These are phyloP conservation scores for Trichoderma brevicompactum DNA, from an alignment of 2,329 filamentous ascomycete species.

Conservation along the genomic window DNA sequence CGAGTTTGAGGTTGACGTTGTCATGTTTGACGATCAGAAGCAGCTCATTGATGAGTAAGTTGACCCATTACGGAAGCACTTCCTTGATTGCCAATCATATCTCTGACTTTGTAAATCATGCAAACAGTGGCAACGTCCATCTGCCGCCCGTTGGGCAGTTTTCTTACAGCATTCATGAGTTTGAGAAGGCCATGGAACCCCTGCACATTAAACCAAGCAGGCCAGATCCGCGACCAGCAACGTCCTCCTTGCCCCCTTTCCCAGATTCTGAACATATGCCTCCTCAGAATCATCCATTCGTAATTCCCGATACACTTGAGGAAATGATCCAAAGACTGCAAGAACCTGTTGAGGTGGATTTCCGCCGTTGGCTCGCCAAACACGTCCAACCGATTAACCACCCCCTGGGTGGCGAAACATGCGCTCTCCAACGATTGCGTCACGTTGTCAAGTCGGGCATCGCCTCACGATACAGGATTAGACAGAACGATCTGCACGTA, in stretches of 20 bases:
- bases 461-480: constrained; percentile 69
- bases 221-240: constrained; percentile 56
- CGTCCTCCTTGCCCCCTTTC: constrained; percentile 59
- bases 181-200: constrained; percentile 59
- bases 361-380: constrained; percentile 53
- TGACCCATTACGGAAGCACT: background rate
- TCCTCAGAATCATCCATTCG: constrained; percentile 64
- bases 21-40: constrained; percentile 74
- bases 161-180: too few species aligned
- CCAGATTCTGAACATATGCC: constrained; percentile 58
- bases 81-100: too few species aligned
- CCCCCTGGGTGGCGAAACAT: constrained; percentile 68
- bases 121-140: too few species aligned
- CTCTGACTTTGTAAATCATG: too few species aligned
- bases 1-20: constrained; percentile 60
- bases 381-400: constrained; percentile 64
- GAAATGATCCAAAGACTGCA: constrained; percentile 59
- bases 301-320: constrained; percentile 60
- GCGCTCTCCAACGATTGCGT: constrained; percentile 61
- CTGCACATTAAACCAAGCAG: constrained; percentile 66
- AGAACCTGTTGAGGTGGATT: constrained; percentile 53
- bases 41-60: constrained; percentile 80
- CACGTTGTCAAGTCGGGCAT: constrained; percentile 65
- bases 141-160: too few species aligned
- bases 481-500: constrained; percentile 72